phyloP scores from a whole-genome alignment of 805 yeast genomes.

The Saccharomycopsis javanensis region DNA sequence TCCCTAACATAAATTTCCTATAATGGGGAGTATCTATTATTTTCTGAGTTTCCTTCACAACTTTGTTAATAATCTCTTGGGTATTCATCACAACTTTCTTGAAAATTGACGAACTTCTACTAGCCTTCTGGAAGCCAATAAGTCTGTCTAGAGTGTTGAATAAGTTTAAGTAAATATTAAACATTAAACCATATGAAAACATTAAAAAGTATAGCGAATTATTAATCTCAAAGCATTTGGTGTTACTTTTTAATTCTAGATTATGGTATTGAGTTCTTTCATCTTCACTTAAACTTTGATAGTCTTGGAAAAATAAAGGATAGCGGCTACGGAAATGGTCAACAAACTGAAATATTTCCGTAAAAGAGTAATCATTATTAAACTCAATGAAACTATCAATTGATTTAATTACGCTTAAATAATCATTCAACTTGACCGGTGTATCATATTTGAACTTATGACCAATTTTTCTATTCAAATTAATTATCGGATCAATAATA shows the following conservation, averaged over 20 bases:
- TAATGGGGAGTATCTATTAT: slow-evolving; percentile 10
- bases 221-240: slow-evolving; percentile 13
- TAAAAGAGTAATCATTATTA: slow-evolving; percentile 14
- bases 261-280: slow-evolving; percentile 6
- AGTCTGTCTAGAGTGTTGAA: slow-evolving; percentile 11
- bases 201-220: slow-evolving; percentile 22
- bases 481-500: slow-evolving; percentile 7
- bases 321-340: slow-evolving; percentile 11
- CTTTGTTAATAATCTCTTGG: slow-evolving; percentile 6
- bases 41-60: slow-evolving; percentile 2
- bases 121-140: slow-evolving; percentile 13
- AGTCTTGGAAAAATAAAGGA: slow-evolving; percentile 14
- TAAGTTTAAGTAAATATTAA: slow-evolving; percentile 14
- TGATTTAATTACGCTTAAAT: slow-evolving; percentile 9
- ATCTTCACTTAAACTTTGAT: slow-evolving; percentile 2
- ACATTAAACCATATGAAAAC: slow-evolving; percentile 3
- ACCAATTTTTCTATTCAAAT: slow-evolving; percentile 4
- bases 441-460: neutral
- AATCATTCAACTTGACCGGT: slow-evolving; percentile 14
- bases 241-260: slow-evolving; percentile 8
- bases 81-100: slow-evolving; percentile 15
- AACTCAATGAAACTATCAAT: slow-evolving; percentile 17
- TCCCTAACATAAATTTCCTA: slow-evolving; percentile 11
- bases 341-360: slow-evolving; percentile 17
- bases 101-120: slow-evolving; percentile 11